These are phyloP conservation scores for Amyloporia xantha DNA, from an alignment of 768 basidiomycete species.

Conservation along the genomic window DNA sequence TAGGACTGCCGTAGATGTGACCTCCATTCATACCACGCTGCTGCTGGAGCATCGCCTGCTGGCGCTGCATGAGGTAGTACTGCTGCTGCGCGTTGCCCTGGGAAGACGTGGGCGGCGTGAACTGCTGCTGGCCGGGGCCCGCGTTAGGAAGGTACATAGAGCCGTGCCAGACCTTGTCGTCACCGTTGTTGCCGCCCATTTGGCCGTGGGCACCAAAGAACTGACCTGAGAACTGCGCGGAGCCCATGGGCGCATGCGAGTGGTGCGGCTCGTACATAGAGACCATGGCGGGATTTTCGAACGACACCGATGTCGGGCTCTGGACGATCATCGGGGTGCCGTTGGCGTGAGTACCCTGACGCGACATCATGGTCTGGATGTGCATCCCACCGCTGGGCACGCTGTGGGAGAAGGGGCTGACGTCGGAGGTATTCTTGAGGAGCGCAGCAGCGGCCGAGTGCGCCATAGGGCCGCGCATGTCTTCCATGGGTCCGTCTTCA, in stretches of 20 bases:
- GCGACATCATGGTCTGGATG: constrained; percentile 28
- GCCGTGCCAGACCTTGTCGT: constrained; percentile 28
- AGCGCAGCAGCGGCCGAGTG: constrained; percentile 30
- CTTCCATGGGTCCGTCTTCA: constrained; percentile 19
- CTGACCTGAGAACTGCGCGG: constrained; percentile 22
- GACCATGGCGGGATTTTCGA: constrained; percentile 48
- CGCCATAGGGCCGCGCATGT: constrained; percentile 18
- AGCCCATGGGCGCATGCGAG: constrained; percentile 6
- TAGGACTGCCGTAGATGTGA: constrained; percentile 24
- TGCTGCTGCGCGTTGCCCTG: constrained; percentile 28
- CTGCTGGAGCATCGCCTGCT: constrained; percentile 23
- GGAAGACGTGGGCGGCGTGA: constrained; percentile 37
- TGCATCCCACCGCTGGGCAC: constrained; percentile 13
- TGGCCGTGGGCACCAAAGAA: constrained; percentile 7
- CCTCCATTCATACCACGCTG: constrained; percentile 18
- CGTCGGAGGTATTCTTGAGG: constrained; percentile 25
- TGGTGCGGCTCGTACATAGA: constrained; percentile 35
- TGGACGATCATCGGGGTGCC: constrained; percentile 39
- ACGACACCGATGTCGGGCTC: constrained; percentile 36
- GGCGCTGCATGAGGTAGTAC: constrained; percentile 20
- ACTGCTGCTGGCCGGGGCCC: constrained; percentile 27
- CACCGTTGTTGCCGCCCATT: constrained; percentile 15
- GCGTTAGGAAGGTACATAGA: constrained; percentile 14
- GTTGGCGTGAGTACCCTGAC: constrained; percentile 13
- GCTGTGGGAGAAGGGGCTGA: constrained; percentile 32